Evolutionary conservation across 2,329 filamentous ascomycete species (phyloP).

Genomic region (Sphaerostilbella broomeana): DNA sequence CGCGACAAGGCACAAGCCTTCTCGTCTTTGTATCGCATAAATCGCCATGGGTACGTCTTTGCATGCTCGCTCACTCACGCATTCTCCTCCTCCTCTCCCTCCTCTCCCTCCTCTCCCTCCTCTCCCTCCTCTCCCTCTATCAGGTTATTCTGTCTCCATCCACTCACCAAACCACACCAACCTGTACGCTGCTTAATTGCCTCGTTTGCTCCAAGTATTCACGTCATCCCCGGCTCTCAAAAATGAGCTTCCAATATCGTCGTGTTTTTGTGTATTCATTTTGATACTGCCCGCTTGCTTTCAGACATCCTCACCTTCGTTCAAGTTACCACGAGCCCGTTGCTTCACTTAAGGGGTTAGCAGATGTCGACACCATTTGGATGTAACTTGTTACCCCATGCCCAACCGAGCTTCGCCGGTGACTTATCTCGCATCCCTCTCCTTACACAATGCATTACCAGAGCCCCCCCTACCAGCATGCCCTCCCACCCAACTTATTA

Average conservation of each 20-base stretch:
- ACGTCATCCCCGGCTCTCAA: neutral
- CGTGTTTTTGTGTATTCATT: constrained; percentile 1
- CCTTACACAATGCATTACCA: constrained; percentile 28
- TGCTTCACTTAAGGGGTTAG: constrained; percentile 29
- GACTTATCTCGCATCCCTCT: constrained; percentile 27
- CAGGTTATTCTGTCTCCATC: constrained; percentile 19
- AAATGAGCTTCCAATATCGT: neutral
- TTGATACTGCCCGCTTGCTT: too few relatives aligned
- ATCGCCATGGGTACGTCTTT: constrained; percentile 20
- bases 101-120: constrained; percentile 12
- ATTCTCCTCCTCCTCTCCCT: constrained; percentile 6
- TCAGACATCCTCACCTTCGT: too few relatives aligned
- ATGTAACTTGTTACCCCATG: constrained; percentile 28
- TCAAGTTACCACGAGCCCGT: neutral
- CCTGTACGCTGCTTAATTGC: too few relatives aligned
- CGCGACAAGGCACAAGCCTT: constrained; percentile 14
- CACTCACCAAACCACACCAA: too few relatives aligned
- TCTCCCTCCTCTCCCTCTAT: constrained; percentile 10
- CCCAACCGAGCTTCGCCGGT: constrained; percentile 22
- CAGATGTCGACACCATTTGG: too few relatives aligned
- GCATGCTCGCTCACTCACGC: constrained; percentile 10
- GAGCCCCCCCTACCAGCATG: constrained; percentile 39
- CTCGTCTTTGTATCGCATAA: constrained; percentile 17
- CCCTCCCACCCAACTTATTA: constrained; percentile 40
- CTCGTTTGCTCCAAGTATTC: constrained; percentile 6